These are phyloP conservation scores for Hypoxylon lenormandii DNA, from an alignment of 495 filamentous ascomycete species.

Conservation along the genomic window DNA sequence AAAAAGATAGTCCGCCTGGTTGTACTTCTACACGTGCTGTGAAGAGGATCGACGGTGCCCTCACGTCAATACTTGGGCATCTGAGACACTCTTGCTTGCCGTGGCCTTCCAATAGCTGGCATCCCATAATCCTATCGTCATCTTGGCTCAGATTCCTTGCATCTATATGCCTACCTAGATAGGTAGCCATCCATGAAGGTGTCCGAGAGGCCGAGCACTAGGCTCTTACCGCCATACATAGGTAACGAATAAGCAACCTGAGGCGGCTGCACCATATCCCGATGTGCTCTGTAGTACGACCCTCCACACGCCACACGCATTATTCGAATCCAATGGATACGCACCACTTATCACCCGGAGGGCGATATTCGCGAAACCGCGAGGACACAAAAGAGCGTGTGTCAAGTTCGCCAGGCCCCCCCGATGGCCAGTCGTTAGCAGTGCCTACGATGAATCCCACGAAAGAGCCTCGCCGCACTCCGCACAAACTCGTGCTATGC, in stretches of 20 bases:
- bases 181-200: background rate
- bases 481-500: conserved; percentile 75
- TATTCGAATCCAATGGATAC: conserved; percentile 29
- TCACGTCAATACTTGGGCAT: background rate
- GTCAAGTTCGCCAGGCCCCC: conserved; percentile 14
- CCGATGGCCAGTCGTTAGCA: background rate
- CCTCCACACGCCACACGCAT: background rate
- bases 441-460: conserved; percentile 27
- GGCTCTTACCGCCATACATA: conserved; percentile 19
- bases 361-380: background rate
- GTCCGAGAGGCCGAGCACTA: background rate
- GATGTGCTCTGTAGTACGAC: conserved; percentile 10
- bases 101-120: conserved; percentile 11
- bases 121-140: background rate
- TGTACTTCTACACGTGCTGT: conserved; percentile 4
- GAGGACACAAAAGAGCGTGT: conserved; percentile 26
- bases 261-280: background rate
- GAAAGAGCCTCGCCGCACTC: conserved; percentile 24
- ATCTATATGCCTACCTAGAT: background rate
- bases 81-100: conserved; percentile 6
- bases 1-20: too few species aligned
- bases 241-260: too few species aligned
- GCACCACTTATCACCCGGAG: conserved; percentile 28
- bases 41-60: conserved; percentile 9
- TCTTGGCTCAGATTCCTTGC: conserved; percentile 6